Conservation (phyloP, 495 filamentous ascomycete genomes). For the Trichoderma asperelloides region DNA sequence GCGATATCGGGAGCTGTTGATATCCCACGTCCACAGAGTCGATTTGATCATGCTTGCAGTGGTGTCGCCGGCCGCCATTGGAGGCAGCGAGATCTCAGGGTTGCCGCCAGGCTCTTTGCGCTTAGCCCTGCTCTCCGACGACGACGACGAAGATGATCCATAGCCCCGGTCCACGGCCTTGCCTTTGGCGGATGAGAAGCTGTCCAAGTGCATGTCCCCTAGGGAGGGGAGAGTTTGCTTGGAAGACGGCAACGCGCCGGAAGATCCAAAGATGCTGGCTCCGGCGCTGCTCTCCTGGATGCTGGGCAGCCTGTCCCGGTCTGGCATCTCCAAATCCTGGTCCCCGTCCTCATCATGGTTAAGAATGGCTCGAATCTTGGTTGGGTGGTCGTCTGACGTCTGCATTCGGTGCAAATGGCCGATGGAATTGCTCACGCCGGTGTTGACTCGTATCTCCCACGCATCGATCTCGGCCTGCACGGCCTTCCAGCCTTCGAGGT, state of each 20-base stretch:
- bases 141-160: background rate
- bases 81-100: slow-evolving; percentile 20
- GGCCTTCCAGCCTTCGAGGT: slow-evolving; percentile 74
- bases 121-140: slow-evolving; percentile 9
- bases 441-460: slow-evolving; percentile 55
- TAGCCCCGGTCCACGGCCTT: slow-evolving; percentile 9
- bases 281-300: slow-evolving; percentile 14
- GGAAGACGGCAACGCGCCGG: slow-evolving; percentile 3
- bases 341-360: slow-evolving; percentile 31
- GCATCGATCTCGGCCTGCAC: slow-evolving; percentile 53
- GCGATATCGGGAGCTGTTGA: slow-evolving; percentile 36
- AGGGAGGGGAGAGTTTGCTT: slow-evolving; percentile 13
- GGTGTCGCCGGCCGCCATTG: slow-evolving; percentile 14
- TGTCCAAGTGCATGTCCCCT: slow-evolving; percentile 17
- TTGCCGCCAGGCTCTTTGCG: background rate
- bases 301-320: slow-evolving; percentile 21
- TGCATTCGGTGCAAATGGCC: slow-evolving; percentile 22
- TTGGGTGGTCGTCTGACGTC: slow-evolving; percentile 30
- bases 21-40: slow-evolving; percentile 34
- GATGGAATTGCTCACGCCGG: slow-evolving; percentile 15
- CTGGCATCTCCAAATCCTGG: slow-evolving; percentile 36
- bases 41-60: slow-evolving; percentile 23
- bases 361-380: slow-evolving; percentile 40
- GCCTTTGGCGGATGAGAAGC: slow-evolving; percentile 9
- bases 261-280: slow-evolving; percentile 30